These are phyloP conservation scores for Candida maris DNA, from an alignment of 805 yeast genomes.

Conservation along the genomic window DNA sequence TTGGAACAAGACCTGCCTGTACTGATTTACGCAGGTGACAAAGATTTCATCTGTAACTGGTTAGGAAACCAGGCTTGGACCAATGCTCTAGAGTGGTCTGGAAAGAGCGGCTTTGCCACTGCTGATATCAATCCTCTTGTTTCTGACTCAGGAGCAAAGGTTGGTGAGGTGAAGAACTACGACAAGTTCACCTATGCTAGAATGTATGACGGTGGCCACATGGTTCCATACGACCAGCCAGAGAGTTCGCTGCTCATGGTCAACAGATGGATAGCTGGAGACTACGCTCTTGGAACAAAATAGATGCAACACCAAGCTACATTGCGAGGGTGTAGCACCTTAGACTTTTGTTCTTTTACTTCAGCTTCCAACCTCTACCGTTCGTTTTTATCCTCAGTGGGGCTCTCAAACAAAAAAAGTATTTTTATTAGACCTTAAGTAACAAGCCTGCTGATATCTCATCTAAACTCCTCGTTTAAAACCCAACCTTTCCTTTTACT, in stretches of 20 bases:
- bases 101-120: constrained; percentile 28
- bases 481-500: constrained; percentile 57
- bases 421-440: too few relatives aligned
- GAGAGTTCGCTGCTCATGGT: constrained; percentile 65
- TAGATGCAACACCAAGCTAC: constrained; percentile 9
- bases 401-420: too few relatives aligned
- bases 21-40: constrained; percentile 89
- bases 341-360: too few relatives aligned
- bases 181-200: constrained; percentile 73
- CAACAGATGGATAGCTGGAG: constrained; percentile 71
- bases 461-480: constrained; percentile 51
- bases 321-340: too few relatives aligned
- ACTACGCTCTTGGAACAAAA: constrained; percentile 34
- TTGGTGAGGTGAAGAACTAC: constrained; percentile 74
- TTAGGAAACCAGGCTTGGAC: constrained; percentile 87
- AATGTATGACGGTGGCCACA: constrained; percentile 81
- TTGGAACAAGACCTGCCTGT: constrained; percentile 73
- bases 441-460: too few relatives aligned
- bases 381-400: too few relatives aligned
- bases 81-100: constrained; percentile 62
- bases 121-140: constrained; percentile 25
- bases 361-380: too few relatives aligned
- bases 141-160: constrained; percentile 35
- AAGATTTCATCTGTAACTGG: constrained; percentile 92
- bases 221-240: constrained; percentile 91